Base-by-base conservation (phyloP, 2,329 filamentous ascomycete genomes). In the Aspergillus ustus region DNA sequence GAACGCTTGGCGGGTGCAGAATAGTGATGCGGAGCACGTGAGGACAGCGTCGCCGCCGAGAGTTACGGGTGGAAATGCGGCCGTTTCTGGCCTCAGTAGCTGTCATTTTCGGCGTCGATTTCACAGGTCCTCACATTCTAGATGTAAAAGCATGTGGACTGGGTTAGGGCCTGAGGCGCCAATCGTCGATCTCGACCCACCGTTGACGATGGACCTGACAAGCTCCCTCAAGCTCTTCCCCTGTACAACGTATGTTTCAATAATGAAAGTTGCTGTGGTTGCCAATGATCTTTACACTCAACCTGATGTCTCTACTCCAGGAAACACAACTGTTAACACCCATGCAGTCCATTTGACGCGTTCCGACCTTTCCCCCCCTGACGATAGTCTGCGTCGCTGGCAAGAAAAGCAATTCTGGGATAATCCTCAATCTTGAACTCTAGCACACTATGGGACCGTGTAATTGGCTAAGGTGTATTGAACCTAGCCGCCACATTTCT, bases 141-240 rank as follows among this genome's bases (percentile, higher is more conserved):
- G n/a, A n/a, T 37, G 34, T 40, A 15, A 40, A 13, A 11, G 11
- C 34, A 40, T 40, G 34, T 40, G 8, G 25, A 25, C 25, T 15
- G 8, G 15, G 13, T 13, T 15, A 15, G 11, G 34, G 29, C 45
- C 45, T 50, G 20, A 9, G 20, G 45, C 45, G 29, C 37, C 11
- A 51, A 6, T 19, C 48, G 56, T 52, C 49, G 56, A 59, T 59
- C 56, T 22, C n/a, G 56, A 46, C 49, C 56, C 48, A 52, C 37
- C 29, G 5, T 25, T 25, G 25, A 25, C 25, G 25, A 25, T 25
- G 25, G 25, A 25, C 25, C 2, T 25, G 25, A 25, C 25, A 25
- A 25, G 25, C 25, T 25, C 25, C 25, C 25, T 25, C 25, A 25
- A 25, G 3, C 25, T 25, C 25, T 25, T 5, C 25, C 25, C n/a